Conservation (phyloP, 805 yeast species). For the Saturnispora besseyi region DNA sequence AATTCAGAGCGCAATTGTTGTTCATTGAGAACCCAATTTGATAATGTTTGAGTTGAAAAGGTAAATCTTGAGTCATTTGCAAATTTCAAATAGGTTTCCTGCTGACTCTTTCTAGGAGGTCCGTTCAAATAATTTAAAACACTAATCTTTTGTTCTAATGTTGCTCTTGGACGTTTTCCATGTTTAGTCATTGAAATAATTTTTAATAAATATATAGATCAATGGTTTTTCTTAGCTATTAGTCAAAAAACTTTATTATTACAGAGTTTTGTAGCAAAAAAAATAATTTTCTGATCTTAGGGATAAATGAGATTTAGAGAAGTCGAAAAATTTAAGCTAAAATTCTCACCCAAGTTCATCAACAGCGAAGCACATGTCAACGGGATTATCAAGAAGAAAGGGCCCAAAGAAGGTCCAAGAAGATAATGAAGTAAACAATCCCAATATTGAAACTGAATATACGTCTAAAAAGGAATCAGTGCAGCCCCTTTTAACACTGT, state of each 20-base stretch:
- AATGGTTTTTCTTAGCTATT: too few relatives aligned
- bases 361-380: slow-evolving; percentile 14
- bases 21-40: slow-evolving; percentile 27
- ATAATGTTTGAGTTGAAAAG: slow-evolving; percentile 30
- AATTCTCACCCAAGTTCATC: neutral
- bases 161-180: slow-evolving; percentile 9
- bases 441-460: neutral
- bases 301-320: neutral
- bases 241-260: too few relatives aligned
- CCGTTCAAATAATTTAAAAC: slow-evolving; percentile 28
- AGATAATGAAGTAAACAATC: slow-evolving; percentile 32
- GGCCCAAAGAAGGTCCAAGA: slow-evolving; percentile 33
- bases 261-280: neutral
- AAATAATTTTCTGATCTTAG: neutral
- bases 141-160: slow-evolving; percentile 23
- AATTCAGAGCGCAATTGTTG: slow-evolving; percentile 18
- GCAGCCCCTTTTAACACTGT: slow-evolving; percentile 74
- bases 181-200: neutral
- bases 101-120: slow-evolving; percentile 24
- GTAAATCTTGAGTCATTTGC: slow-evolving; percentile 17
- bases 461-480: slow-evolving; percentile 24
- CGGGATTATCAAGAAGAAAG: slow-evolving; percentile 72
- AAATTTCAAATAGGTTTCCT: slow-evolving; percentile 23
- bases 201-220: too few relatives aligned
- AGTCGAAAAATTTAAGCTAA: neutral